Percentiles rank a stretch among this genome's conserved stretches.
phyloP scores from a whole-genome alignment of 805 yeast genomes.

The Candida mattraensis region DNA sequence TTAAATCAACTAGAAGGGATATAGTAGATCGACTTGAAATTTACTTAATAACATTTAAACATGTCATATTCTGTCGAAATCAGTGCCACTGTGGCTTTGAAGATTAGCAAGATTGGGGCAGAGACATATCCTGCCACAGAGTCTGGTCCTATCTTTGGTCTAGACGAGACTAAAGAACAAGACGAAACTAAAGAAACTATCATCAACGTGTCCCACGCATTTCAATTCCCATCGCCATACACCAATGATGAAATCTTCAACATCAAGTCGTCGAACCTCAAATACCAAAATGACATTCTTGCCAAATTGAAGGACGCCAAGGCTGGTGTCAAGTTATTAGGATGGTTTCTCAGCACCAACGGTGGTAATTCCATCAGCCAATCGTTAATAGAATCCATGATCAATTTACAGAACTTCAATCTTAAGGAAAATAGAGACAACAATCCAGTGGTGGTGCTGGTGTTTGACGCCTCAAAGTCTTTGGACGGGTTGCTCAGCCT shows the following conservation, averaged over 20 bases:
- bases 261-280: conserved; percentile 55
- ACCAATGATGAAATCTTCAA: conserved; percentile 53
- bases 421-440: conserved; percentile 28
- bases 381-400: conserved; percentile 66
- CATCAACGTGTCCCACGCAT: conserved; percentile 56
- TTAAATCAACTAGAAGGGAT: too few species aligned
- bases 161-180: conserved; percentile 54
- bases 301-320: conserved; percentile 61
- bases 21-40: too few species aligned
- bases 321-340: conserved; percentile 68
- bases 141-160: conserved; percentile 75
- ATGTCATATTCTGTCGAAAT: conserved; percentile 37
- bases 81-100: conserved; percentile 55
- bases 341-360: conserved; percentile 75
- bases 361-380: conserved; percentile 70
- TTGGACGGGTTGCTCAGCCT: conserved; percentile 62
- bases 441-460: conserved; percentile 48
- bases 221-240: conserved; percentile 56
- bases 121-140: conserved; percentile 60
- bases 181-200: conserved; percentile 24
- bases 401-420: conserved; percentile 50
- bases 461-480: conserved; percentile 70
- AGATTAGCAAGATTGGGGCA: conserved; percentile 65
- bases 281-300: conserved; percentile 68
- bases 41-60: too few species aligned